phyloP scores from a whole-genome alignment of 1,284 basidiomycete species.

The Apiotrichum brassicae region DNA sequence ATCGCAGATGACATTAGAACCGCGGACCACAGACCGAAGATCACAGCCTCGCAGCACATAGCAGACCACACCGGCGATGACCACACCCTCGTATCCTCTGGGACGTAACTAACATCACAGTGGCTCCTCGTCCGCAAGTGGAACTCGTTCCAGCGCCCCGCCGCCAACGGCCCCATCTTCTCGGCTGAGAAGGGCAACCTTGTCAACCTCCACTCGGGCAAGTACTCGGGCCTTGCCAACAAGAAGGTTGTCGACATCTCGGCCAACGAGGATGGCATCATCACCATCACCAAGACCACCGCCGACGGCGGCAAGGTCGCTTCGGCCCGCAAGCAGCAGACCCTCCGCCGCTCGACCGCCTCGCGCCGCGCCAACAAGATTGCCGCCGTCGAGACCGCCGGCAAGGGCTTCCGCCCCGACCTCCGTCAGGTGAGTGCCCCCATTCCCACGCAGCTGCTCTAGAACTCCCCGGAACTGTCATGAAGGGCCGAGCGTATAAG shows the following conservation, averaged over 20 bases:
- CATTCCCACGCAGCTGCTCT: constrained; percentile 28
- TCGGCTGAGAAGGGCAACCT: constrained; percentile 85
- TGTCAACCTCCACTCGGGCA: constrained; percentile 75
- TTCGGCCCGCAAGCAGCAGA: constrained; percentile 46
- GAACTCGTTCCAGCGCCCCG: constrained; percentile 81
- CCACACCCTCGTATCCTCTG: not conserved
- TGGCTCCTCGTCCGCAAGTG: constrained; percentile 85
- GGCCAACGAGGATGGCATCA: constrained; percentile 54
- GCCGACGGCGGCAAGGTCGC: constrained; percentile 52
- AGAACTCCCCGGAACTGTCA: constrained; percentile 37
- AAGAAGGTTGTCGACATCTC: constrained; percentile 66
- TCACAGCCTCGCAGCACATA: no score
- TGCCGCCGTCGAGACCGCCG: constrained; percentile 57
- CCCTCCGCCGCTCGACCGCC: constrained; percentile 66
- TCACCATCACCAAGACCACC: constrained; percentile 63
- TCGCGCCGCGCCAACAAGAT: constrained; percentile 67
- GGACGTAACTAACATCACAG: constrained; percentile 50
- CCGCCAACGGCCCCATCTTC: constrained; percentile 66
- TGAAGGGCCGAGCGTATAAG: constrained; percentile 44
- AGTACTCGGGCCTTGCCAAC: constrained; percentile 82
- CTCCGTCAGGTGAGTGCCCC: constrained; percentile 63
- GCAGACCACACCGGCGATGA: no score
- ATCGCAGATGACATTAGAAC: no score
- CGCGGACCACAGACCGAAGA: no score
- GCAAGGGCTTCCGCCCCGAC: constrained; percentile 74